Evolutionary conservation across 2,329 filamentous ascomycete genomes (phyloP).

Genomic region (Beauveria bassiana): DNA sequence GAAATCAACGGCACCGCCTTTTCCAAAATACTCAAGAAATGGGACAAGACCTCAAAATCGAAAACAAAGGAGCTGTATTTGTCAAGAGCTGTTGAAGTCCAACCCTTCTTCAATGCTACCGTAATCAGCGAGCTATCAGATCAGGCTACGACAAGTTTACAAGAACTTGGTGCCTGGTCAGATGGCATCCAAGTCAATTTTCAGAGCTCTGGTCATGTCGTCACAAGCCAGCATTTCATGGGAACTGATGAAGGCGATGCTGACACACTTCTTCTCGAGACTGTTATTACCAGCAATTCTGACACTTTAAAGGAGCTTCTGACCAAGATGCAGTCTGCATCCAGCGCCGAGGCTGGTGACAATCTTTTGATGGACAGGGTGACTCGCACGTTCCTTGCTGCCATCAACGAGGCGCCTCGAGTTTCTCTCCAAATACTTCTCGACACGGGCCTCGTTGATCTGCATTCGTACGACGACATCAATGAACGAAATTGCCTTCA

Average conservation of each 20-base stretch:
- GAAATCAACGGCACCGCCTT: constrained; percentile 97
- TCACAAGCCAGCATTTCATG: constrained; percentile 56
- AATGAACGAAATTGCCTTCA: constrained; percentile 96
- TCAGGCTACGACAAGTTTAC: constrained; percentile 89
- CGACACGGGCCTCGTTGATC: constrained; percentile 73
- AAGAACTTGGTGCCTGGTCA: constrained; percentile 93
- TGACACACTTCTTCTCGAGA: constrained; percentile 81
- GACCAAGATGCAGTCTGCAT: constrained; percentile 54
- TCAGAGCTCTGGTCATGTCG: constrained; percentile 55
- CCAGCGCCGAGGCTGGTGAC: constrained; percentile 45
- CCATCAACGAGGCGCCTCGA: constrained; percentile 76
- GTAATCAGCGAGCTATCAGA: constrained; percentile 96
- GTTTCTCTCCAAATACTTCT: constrained; percentile 69
- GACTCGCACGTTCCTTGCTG: constrained; percentile 83
- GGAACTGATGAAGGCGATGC: constrained; percentile 83
- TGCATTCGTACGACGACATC: constrained; percentile 94
- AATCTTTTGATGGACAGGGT: constrained; percentile 62
- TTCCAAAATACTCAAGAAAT: constrained; percentile 98
- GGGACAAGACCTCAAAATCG: constrained; percentile 99
- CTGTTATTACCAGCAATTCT: constrained; percentile 73
- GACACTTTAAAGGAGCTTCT: constrained; percentile 74
- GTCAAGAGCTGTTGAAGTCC: constrained; percentile 90
- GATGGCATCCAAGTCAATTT: constrained; percentile 92
- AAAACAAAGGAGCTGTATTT: constrained; percentile 97
- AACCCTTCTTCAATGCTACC: constrained; percentile 95